Evolutionary conservation across 129 eudicot genomes (phyloP), one percentile per base, ranked within the genome.

Genomic region (Arctium lappa): DNA sequence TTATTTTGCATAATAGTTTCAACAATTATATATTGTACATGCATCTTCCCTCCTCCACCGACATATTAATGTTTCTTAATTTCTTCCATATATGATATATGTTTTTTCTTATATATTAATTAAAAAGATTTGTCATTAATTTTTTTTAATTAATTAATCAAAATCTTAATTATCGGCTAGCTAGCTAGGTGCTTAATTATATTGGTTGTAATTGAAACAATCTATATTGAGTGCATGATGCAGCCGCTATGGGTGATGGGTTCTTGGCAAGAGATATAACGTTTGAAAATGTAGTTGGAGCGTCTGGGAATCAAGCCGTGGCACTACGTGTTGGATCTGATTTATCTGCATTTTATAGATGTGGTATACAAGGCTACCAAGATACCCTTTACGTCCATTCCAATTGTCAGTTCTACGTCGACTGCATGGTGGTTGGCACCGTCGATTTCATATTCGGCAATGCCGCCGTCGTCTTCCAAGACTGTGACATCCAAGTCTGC

Each of bases 311-410:
- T 73, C 93, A 91, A 48, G 96, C 96, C 0, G 96, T 91, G 79
- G 96, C 96, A 8, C 84, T 91, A 9, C 93, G 91, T 33, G 89
- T 91, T 7, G 90, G 88, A 6, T 86, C 91, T 0, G 97, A 91
- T 38, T 80, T 80, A 27, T 84, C 93, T 1, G 90, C 89, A 72
- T 86, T 91, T 37, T 83, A 89, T 37, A 81, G 86, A 5, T 91
- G 96, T 72, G 70, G 63, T 7, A 74, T 91, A 0, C 81, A 40
- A 18, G 96, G 89, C 18, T 89, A 86, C 86, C 94, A 92, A 85
- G 97, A 92, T 80, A 92, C 97, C 38, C 90, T 92, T 27, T 91
- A 89, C 76, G 83, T 86, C 9, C 97, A 88, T 62, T 82, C 91
- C 12, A 85, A 81, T 6, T 83, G 94, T 13, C 97, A 92, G n/a